phyloP scores from a whole-genome alignment of 805 yeast species.

The Deakozyma indianensis region DNA sequence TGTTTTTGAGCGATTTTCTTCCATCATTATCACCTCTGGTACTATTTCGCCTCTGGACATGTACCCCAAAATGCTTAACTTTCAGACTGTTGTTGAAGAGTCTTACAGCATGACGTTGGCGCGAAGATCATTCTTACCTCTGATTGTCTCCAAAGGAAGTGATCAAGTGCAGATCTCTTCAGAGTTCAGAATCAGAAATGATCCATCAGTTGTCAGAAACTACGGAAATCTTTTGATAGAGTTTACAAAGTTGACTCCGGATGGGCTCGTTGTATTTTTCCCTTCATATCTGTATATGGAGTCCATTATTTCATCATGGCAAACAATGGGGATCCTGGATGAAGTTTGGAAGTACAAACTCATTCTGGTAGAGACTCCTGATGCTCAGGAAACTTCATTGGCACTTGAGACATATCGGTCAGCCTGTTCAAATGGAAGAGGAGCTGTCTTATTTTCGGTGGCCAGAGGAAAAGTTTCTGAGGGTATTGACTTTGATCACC shows the following conservation, averaged over 20 bases:
- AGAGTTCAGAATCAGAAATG: constrained; percentile 90
- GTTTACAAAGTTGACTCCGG: constrained; percentile 91
- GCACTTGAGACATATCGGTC: constrained; percentile 92
- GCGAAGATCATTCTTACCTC: constrained; percentile 81
- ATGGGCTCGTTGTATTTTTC: constrained; percentile 94
- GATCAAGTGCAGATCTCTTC: constrained; percentile 97
- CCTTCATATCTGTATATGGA: constrained; percentile 98
- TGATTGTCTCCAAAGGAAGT: constrained; percentile 93
- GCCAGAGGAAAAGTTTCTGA: constrained; percentile 99
- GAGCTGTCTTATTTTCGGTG: constrained; percentile 89
- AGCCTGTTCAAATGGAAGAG: constrained; percentile 95
- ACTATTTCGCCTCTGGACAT: constrained; percentile 96
- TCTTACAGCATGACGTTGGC: constrained; percentile 94
- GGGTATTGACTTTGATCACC: constrained; percentile 98
- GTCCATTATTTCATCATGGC: constrained; percentile 97
- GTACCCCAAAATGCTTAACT: constrained; percentile 95
- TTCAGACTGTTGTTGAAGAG: constrained; percentile 85
- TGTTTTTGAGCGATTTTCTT: constrained; percentile 80
- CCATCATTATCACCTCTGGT: constrained; percentile 92
- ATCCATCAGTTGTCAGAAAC: constrained; percentile 94
- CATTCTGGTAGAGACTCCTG: constrained; percentile 94
- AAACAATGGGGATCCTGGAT: constrained; percentile 92
- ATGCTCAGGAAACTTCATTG: constrained; percentile 93
- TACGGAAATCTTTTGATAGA: constrained; percentile 88
- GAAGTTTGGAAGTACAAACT: constrained; percentile 97